Evolutionary conservation across 2,329 filamentous ascomycete species (phyloP), one percentile per base, ranked within the genome.

Genomic region (Ophidiomyces ophidiicola): DNA sequence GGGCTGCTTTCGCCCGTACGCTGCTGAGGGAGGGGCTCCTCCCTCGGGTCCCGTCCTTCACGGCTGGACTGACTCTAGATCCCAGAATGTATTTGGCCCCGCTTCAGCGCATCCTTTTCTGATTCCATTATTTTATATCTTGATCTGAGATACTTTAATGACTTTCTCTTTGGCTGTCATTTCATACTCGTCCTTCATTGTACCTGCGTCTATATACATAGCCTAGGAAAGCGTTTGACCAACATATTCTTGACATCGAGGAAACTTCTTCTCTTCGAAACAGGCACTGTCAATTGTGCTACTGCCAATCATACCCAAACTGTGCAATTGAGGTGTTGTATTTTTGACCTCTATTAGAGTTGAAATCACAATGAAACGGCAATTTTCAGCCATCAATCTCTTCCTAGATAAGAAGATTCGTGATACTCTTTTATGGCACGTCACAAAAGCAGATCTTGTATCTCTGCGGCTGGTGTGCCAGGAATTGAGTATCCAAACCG

Each of bases 401-500:
- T 39, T 59, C 61, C 54, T 48, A 44, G 60, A 51, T 44, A 50
- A 56, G 44, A 52, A 48, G 38, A 50, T 52, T 34, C 57, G 54
- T 42, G 48, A 56, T 39, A 50, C 52, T 36, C 50, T 64, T 37
- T 44, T 61, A 31, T 48, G 46, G 14, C 42, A 48, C 43, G 35
- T 60, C 24, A 46, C 51, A 29, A 55, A 52, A 38, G 46, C 53
- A 39, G 62, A 64, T 37, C 47, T 61, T 10, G 34, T 47, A 21
- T 48, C 48, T 11, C 49, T 63, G 29, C 60, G 61, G 34, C 47
- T 61, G 35, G 58, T 54, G 20, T 61, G 54, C 44, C 56, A 51
- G 43, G 53, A 54, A 33, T 55, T 63, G 28, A 51, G 56, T 18
- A 43, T 49, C 11, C 47, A 52, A 15, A 48, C 58, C 34, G 58